Evolutionary conservation across 768 basidiomycete genomes (phyloP), one percentile per base, ranked within the genome.

Genomic region (Leucocoprinus sp.): DNA sequence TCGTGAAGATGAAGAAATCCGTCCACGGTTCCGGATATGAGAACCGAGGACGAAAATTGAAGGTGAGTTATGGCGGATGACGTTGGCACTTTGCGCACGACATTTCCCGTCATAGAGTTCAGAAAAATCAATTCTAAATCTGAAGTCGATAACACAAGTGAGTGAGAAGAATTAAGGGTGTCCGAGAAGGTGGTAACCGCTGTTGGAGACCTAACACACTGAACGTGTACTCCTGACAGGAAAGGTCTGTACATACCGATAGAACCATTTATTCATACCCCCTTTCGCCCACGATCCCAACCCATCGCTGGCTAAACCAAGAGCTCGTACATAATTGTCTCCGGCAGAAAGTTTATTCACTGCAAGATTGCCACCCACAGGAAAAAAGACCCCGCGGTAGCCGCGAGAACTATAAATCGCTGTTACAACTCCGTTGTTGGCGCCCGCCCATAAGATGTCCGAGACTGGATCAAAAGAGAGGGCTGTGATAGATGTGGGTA

Each of bases 381-480:
- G 82, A 58, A 85, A 92, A 17, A 73, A 74, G 26, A 88, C 83
- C 2, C 86, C 85, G 40, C 80, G 77, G 39, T 76, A 57, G 12
- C 80, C 82, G 38, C 71, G 72, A 23, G 73, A 60, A 33, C 79
- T 72, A 64, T 87, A 80, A 58, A 82, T 76, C 1, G 85, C 82
- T 31, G 72, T 60, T 50, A 96, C 73, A 46, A 68, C 68, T 2
- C 95, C 93, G 22, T 75, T 64, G 47, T 80, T 77, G 7, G 76
- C 72, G 23, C 93, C 93, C 37, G 83, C 69, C 92, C 93, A 96
- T 27, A 99, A 67, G 5, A 84, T 78, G 61, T 97, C 93, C 0
- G 90, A 88, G 17, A 86, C 82, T 6, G 91, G 84, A 63, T 99
- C 95, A 60, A 98, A 93, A 0, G 82, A 77, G 46, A 96, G 70